phyloP scores from a whole-genome alignment of 1,139 yeast genomes.

The Kurtzmaniella quercitrusa region DNA sequence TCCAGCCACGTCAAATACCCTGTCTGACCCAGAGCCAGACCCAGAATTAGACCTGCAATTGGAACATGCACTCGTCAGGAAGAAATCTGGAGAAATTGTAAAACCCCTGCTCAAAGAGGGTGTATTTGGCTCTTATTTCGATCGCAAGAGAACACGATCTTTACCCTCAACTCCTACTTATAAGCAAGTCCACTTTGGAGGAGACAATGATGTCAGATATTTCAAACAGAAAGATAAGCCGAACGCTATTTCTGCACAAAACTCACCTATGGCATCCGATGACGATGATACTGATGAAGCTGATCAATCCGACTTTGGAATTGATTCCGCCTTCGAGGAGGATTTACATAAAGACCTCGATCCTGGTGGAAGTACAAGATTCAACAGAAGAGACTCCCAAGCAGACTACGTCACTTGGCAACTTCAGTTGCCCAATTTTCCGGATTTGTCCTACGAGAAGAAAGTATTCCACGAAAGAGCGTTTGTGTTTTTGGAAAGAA shows the following conservation, averaged over 20 bases:
- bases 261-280: conserved; percentile 46
- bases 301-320: conserved; percentile 15
- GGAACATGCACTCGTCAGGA: conserved; percentile 45
- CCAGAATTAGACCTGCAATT: not conserved
- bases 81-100: conserved; percentile 77
- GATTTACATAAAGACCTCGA: conserved; percentile 4
- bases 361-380: conserved; percentile 8
- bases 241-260: conserved; percentile 63
- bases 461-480: conserved; percentile 29
- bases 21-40: conserved; percentile 2
- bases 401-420: conserved; percentile 38
- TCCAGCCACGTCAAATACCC: conserved; percentile 2
- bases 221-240: conserved; percentile 73
- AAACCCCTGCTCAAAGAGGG: conserved; percentile 60
- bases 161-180: conserved; percentile 72
- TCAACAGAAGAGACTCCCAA: conserved; percentile 1
- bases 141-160: conserved; percentile 47
- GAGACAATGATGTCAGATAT: conserved; percentile 60
- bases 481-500: conserved; percentile 60
- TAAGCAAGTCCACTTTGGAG: conserved; percentile 78
- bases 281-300: conserved; percentile 25
- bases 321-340: conserved; percentile 8
- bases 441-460: conserved; percentile 31
- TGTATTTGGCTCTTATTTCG: conserved; percentile 25
- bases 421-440: conserved; percentile 46